Percentiles rank a stretch among this genome's conserved stretches.
Evolutionary conservation across 495 filamentous ascomycete genomes (phyloP).

Genomic region (Xeromyces bisporus): DNA sequence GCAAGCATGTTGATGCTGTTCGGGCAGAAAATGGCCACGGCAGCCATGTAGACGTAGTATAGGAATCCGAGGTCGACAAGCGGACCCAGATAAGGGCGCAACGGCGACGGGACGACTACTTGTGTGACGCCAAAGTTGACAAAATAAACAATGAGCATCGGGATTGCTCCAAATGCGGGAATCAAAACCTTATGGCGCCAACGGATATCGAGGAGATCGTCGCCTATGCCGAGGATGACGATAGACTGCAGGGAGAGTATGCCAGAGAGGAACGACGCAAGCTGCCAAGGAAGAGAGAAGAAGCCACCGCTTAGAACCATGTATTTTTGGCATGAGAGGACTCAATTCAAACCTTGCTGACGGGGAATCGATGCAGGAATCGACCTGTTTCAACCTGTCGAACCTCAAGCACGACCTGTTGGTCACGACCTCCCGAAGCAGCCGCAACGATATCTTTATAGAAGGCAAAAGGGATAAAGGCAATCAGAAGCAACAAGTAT

Average conservation of each 20-base stretch:
- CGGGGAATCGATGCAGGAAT: slow-evolving; percentile 78
- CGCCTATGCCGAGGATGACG: slow-evolving; percentile 77
- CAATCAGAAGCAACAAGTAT: slow-evolving; percentile 69
- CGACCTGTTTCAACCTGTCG: slow-evolving; percentile 58
- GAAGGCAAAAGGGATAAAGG: slow-evolving; percentile 92
- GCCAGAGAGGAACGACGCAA: slow-evolving; percentile 88
- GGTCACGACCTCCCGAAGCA: slow-evolving; percentile 83
- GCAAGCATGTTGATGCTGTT: slow-evolving; percentile 99
- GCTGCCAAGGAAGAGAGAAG: slow-evolving; percentile 39
- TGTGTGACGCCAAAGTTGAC: slow-evolving; percentile 95
- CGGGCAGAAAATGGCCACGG: slow-evolving; percentile 85
- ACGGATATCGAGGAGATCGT: slow-evolving; percentile 94
- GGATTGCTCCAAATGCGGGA: slow-evolving; percentile 82
- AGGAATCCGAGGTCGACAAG: slow-evolving; percentile 73
- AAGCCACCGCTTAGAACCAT: too few species aligned
- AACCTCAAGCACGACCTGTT: slow-evolving; percentile 56
- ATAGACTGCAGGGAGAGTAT: slow-evolving; percentile 81
- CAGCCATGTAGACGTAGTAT: slow-evolving; percentile 95
- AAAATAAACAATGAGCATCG: slow-evolving; percentile 92
- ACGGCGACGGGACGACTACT: slow-evolving; percentile 70
- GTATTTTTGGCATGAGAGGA: too few species aligned
- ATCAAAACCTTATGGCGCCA: slow-evolving; percentile 99
- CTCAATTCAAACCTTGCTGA: slow-evolving; percentile 56
- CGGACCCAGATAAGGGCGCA: slow-evolving; percentile 67
- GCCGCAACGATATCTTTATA: slow-evolving; percentile 96